Evolutionary conservation across 169 alveolate species (phyloP).

Genomic region (Plasmodium sp.): DNA sequence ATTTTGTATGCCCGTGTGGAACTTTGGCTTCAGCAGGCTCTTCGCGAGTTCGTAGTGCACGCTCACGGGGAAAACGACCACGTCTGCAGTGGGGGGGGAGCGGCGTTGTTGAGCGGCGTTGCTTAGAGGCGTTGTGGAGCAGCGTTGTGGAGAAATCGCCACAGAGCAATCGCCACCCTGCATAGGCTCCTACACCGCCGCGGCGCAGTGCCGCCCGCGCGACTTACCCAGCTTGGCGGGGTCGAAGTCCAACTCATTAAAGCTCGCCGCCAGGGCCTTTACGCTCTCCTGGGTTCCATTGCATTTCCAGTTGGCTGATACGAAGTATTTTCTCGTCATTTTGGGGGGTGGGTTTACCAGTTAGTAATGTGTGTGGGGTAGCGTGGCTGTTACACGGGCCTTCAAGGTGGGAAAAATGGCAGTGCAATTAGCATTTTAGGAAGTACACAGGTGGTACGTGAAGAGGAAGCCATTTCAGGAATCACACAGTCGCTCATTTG

Average conservation of each 20-base stretch:
- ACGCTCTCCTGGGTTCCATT: slow-evolving; percentile 91
- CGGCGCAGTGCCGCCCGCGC: background rate
- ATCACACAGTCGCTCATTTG: background rate
- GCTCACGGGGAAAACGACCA: slow-evolving; percentile 91
- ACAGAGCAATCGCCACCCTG: background rate
- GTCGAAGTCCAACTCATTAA: slow-evolving; percentile 79
- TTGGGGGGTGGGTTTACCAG: background rate
- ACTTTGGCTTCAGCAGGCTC: slow-evolving; percentile 80
- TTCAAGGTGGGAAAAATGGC: background rate
- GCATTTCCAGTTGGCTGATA: slow-evolving; percentile 97
- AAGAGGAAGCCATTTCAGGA: background rate
- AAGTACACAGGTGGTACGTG: background rate
- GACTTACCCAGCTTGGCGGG: slow-evolving; percentile 74
- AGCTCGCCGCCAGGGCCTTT: slow-evolving; percentile 83
- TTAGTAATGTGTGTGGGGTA: background rate
- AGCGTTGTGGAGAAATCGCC: background rate
- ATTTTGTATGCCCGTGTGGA: slow-evolving; percentile 94
- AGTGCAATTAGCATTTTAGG: background rate
- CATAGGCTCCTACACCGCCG: background rate
- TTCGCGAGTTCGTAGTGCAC: slow-evolving; percentile 89
- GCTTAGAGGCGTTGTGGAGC: background rate
- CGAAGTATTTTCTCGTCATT: slow-evolving; percentile 90
- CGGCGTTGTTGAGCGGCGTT: background rate
- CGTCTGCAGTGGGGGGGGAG: slow-evolving; percentile 78
- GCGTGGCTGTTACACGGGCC: background rate